Base-by-base conservation (phyloP, 1,139 yeast genomes). In the Candida gigantensis region DNA sequence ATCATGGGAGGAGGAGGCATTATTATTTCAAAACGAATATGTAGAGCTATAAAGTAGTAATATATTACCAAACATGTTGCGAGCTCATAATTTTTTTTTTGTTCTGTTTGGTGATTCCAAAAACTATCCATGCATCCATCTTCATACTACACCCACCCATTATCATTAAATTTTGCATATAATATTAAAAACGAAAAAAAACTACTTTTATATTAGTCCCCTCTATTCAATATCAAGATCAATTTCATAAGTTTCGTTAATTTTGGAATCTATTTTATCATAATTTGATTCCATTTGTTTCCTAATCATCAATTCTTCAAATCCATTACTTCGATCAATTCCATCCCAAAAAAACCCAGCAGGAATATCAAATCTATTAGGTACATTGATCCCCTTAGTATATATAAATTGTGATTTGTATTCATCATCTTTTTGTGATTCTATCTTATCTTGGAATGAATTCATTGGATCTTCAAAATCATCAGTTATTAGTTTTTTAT, bases 321-420 rank as follows among this genome's bases (percentile, higher is more conserved):
- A 90, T n/a, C 97, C 97, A 54, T 84, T 90, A 0, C 95, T 79
- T 42, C 97, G 65, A 58, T 88, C 94, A 1, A 89, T 81, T 0
- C 97, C 97, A 56, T 90, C 97, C 97, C 97, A 90, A 39, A 87
- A 67, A 46, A 70, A 68, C 0, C 97, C 97, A 0, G 97, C 95
- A 5, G 65, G 63, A 13, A 90, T 81, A 3, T 74, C 74, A 58
- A 87, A 90, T 43, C 97, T 60, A 53, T 90, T 90, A 17, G 77
- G 77, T 0, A 87, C 78, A 38, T 62, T 77, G 0, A 69, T 50
- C 0, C 85, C 79, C 13, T 69, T 65, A 44, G 72, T 81, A 17
- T 68, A 66, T 2, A 41, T 39, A 8, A 57, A 54, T 14, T 50
- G 43, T 2, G 54, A 47, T 13, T 35, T 24, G 5, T 42, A 33